phyloP scores from a whole-genome alignment of 2,329 filamentous ascomycete genomes.

The Trichoderma brevicompactum region DNA sequence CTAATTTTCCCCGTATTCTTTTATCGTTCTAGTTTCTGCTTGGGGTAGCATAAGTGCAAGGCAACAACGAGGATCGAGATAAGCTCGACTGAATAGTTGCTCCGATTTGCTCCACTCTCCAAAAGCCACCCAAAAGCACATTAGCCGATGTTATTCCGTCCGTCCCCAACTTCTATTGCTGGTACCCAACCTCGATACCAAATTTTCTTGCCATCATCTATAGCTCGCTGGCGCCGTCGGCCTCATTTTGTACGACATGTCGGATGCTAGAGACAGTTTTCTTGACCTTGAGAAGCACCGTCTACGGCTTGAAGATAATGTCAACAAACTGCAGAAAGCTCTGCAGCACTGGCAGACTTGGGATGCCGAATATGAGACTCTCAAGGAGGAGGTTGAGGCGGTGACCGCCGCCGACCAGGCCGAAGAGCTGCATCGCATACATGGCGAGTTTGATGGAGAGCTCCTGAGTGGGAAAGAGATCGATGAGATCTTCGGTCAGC shows the following conservation, averaged over 20 bases:
- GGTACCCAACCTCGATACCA: slow-evolving; percentile 5
- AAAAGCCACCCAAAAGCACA: not conserved
- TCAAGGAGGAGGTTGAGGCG: slow-evolving; percentile 78
- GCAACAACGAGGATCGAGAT: slow-evolving; percentile 3
- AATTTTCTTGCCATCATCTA: slow-evolving; percentile 24
- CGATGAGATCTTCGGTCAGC: slow-evolving; percentile 50
- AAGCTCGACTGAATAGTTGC: not conserved
- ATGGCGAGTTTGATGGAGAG: slow-evolving; percentile 63
- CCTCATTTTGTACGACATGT: slow-evolving; percentile 43
- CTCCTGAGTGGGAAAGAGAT: slow-evolving; percentile 64
- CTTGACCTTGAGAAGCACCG: slow-evolving; percentile 76
- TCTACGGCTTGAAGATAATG: slow-evolving; percentile 73
- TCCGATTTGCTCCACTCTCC: not conserved
- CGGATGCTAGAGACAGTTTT: slow-evolving; percentile 55
- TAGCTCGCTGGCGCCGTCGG: not conserved
- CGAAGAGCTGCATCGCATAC: slow-evolving; percentile 61
- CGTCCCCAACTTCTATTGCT: not conserved
- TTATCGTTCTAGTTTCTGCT: not conserved
- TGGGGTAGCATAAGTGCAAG: not conserved
- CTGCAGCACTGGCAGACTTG: slow-evolving; percentile 88
- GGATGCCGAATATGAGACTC: slow-evolving; percentile 87
- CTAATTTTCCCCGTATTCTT: not conserved
- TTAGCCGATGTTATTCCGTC: slow-evolving; percentile 39
- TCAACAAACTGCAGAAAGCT: slow-evolving; percentile 70
- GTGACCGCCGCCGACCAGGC: slow-evolving; percentile 50